Evolutionary conservation across 2,329 filamentous ascomycete genomes (phyloP), one percentile per base, ranked within the genome.

Genomic region (Neofusicoccum parvum): DNA sequence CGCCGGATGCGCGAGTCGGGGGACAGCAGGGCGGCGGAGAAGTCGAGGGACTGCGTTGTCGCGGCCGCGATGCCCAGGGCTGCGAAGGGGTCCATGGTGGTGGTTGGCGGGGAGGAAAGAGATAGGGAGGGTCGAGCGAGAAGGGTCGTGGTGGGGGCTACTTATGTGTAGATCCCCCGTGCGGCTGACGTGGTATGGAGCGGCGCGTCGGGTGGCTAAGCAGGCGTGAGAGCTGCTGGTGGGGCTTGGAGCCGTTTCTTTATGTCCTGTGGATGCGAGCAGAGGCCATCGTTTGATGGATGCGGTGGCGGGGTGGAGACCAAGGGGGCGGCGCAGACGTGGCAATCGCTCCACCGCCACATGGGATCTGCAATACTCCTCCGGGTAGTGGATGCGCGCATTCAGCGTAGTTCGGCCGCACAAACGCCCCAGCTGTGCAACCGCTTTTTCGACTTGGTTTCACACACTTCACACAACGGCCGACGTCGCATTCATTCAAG

Each of bases 311-410:
- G 39, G 34, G 39, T 58, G 54, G 54, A 14, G 54, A 34, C 54
- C 39, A 58, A 58, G 54, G 54, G 53, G 39, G 54, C 54, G 54
- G 54, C 39, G 20, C 54, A 45, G 54, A 58, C 54, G 54, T 58
- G 54, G 54, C 54, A 58, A 17, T 58, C 39, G 11, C 54, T 58
- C 54, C 54, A 58, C 54, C 20, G 15, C 54, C 23, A 49, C 39
- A 20, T 11, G 17, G 39, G 23, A 20, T 14, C 23, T 15, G 10
- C 23, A 46, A 4, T 20, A 27, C 6, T 17, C 14, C 41, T 45
- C 39, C 54, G 54, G 54, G 54, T 58, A 58, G 10, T 5, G 12
- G 20, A 58, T 15, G 53, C 53, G 53, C 39, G 53, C 20, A 23
- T 23, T 20, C 20, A 20, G 2, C 20, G 20, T 20, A 20, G 20